These are phyloP conservation scores for Epichloe aotearoae DNA, from an alignment of 2,329 filamentous ascomycete genomes.

Conservation along the genomic window DNA sequence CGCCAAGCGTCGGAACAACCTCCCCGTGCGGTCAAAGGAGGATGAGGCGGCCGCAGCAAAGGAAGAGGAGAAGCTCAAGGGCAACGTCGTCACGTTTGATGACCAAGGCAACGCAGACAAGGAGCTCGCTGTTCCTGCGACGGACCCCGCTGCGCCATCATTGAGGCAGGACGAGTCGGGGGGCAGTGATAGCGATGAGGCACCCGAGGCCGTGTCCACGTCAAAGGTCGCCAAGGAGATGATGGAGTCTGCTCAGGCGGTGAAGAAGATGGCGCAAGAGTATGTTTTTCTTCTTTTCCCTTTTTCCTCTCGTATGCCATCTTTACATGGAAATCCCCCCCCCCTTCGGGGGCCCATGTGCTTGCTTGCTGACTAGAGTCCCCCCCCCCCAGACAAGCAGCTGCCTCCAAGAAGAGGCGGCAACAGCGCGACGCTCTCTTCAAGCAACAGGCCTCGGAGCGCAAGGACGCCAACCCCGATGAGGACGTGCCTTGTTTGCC, in stretches of 20 bases:
- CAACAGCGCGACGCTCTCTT: constrained; percentile 40
- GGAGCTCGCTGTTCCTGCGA: constrained; percentile 1
- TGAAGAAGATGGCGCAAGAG: constrained; percentile 37
- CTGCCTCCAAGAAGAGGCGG: constrained; percentile 39
- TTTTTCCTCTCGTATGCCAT: neutral
- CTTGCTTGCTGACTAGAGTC: neutral
- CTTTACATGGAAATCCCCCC: neutral
- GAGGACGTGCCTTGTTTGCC: neutral
- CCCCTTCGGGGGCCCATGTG: neutral
- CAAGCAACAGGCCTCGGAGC: constrained; percentile 40
- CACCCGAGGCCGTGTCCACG: constrained; percentile 46
- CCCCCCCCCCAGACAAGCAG: constrained; percentile 33
- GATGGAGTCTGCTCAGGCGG: constrained; percentile 31
- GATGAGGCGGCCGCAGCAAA: constrained; percentile 9
- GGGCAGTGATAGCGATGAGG: constrained; percentile 35
- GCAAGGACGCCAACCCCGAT: constrained; percentile 16
- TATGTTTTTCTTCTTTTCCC: constrained; percentile 20
- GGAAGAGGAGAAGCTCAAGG: constrained; percentile 9
- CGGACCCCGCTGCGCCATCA: constrained; percentile 5
- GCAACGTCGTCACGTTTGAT: constrained; percentile 21
- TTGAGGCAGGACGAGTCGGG: constrained; percentile 17
- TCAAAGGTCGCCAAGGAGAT: constrained; percentile 32
- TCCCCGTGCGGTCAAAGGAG: constrained; percentile 23
- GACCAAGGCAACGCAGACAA: constrained; percentile 20
- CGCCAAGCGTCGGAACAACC: constrained; percentile 14